Evolutionary conservation across 352 stramenopile species (phyloP), one percentile per base, ranked within the genome.

Genomic region (Plasmopara muralis): DNA sequence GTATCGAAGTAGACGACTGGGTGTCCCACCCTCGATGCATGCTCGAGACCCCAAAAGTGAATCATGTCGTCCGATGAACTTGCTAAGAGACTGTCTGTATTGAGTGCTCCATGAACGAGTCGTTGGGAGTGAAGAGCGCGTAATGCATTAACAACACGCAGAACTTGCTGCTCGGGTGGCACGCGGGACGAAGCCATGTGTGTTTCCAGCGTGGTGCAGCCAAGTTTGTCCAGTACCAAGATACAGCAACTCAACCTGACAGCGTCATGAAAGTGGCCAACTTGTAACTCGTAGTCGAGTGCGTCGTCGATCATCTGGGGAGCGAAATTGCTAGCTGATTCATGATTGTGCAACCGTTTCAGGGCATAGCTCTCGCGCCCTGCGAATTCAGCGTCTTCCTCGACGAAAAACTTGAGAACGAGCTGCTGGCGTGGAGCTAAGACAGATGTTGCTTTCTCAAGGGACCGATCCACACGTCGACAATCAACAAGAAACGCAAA

Each of bases 321-420:
- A 3, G 69, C 70, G 16, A 77, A 77, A 6, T 38, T 54, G 18
- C 50, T 20, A 9, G 64, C 64, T 0, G 53, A 58, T 2, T 55
- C 50, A 20, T 62, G 53, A 2, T 66, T 57, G 31, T 81, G 64
- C 39, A 84, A 55, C 5, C 68, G 64, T 0, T 68, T 66, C 5
- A 87, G 61, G 8, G 76, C 70, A 18, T 74, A 75, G 37, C 71
- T 83, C 50, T 87, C 77, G 15, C 68, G 68, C 2, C 65, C 70
- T 8, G 70, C 74, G 18, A 78, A 50, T 41, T 70, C 64, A 1
- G 72, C 57, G 37, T 87, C 77, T 31, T 77, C 68, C 42, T 85
- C 70, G 16, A 81, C 61, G 53, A 80, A 87, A 31, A 87, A 44
- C 53, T 85, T 85, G 18, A 87, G 50, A 33, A 66, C 55, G 15